phyloP scores from a whole-genome alignment of 441 rosid species.

The Gossypium laxum region DNA sequence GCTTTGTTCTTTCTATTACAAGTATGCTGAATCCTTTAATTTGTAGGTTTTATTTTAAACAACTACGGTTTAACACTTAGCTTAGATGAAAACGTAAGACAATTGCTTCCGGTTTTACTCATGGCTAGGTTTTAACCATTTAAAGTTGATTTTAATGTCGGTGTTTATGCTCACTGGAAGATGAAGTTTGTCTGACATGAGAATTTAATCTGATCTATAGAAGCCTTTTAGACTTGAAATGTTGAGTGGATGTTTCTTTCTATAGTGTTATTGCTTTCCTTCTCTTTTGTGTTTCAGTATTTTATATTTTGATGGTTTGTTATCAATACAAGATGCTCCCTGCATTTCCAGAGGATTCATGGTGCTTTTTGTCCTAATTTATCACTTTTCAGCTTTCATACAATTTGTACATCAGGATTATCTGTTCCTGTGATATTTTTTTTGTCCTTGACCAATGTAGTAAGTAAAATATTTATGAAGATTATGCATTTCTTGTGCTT shows the following conservation, averaged over 20 bases:
- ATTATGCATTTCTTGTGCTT: slow-evolving; percentile 6
- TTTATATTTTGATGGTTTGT: no score
- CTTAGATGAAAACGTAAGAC: background rate
- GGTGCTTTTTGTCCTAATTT: background rate
- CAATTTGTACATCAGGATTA: background rate
- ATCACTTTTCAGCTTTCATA: background rate
- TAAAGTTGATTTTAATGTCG: background rate
- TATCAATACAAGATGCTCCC: background rate
- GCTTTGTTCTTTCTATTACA: background rate
- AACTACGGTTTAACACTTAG: background rate
- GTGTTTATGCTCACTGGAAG: background rate
- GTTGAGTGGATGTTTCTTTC: background rate
- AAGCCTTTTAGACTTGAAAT: background rate
- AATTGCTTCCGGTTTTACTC: background rate
- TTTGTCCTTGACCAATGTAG: background rate
- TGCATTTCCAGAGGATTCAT: background rate
- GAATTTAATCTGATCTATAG: background rate
- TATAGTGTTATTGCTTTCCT: background rate
- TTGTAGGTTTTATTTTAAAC: background rate
- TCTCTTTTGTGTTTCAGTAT: background rate
- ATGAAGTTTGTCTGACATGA: background rate
- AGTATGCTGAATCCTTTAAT: background rate
- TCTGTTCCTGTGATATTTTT: background rate
- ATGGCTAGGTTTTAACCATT: background rate
- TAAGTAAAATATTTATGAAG: background rate